Conservation (phyloP, 2,329 filamentous ascomycete species). For the Sclerotinia minor region DNA sequence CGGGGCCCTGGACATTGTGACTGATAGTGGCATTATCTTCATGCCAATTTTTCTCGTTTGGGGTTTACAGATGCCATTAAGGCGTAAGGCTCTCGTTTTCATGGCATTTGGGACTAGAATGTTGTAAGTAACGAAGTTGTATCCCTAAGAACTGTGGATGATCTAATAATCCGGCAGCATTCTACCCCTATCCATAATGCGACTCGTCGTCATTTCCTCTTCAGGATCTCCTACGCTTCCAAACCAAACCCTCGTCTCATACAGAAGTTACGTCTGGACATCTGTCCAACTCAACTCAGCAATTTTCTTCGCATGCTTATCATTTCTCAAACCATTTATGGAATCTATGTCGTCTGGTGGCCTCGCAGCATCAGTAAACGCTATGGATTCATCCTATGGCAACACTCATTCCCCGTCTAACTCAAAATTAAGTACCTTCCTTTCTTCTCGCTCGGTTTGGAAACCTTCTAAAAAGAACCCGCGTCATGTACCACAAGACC, state of each 20-base stretch:
- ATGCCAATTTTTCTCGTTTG: slow-evolving; percentile 50
- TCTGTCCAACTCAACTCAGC: slow-evolving; percentile 33
- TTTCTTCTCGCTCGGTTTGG: slow-evolving; percentile 24
- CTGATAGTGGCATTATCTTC: slow-evolving; percentile 49
- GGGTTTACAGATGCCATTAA: slow-evolving; percentile 46
- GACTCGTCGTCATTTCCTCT: slow-evolving; percentile 28
- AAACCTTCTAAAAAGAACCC: slow-evolving; percentile 20
- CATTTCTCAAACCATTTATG: slow-evolving; percentile 34
- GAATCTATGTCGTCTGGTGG: slow-evolving; percentile 31
- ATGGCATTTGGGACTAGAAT: slow-evolving; percentile 35
- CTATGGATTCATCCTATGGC: slow-evolving; percentile 27
- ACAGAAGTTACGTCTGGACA: slow-evolving; percentile 29
- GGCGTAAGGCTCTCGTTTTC: slow-evolving; percentile 38
- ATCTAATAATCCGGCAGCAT: slow-evolving; percentile 37
- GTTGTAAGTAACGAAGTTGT: slow-evolving; percentile 38
- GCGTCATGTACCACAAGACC: slow-evolving; percentile 12
- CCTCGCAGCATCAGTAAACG: slow-evolving; percentile 27
- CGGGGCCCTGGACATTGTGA: slow-evolving; percentile 50
- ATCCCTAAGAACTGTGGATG: no score
- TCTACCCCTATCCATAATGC: slow-evolving; percentile 39
- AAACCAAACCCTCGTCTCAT: slow-evolving; percentile 29
- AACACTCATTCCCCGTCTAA: neutral
- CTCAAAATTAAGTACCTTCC: slow-evolving; percentile 26
- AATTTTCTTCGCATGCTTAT: slow-evolving; percentile 32
- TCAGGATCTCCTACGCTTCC: slow-evolving; percentile 18